Base-by-base conservation (phyloP, 1,284 basidiomycete genomes). In the Cryptococcus sp. region DNA sequence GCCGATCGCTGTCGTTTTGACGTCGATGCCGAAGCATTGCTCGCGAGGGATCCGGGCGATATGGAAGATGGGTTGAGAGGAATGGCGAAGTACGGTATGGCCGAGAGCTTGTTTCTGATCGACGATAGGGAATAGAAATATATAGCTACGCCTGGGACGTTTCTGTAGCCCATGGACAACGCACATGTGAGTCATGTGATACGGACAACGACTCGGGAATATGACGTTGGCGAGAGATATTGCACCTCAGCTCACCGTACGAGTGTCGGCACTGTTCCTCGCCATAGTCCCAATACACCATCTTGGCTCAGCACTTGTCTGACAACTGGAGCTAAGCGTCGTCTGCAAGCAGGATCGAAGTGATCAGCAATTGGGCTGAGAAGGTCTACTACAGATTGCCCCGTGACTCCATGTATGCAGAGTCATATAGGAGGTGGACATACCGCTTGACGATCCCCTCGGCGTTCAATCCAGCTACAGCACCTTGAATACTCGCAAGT, bases 91-190 rank as follows among this genome's bases (percentile, higher is more conserved):
- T 65, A 68, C n/a, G 69, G 68, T 41, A 72, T 56, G 20, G 52
- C 64, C 13, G 70, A 63, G 38, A 76, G 64, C 83, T 77, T 73
- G 90, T 89, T 81, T 10, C 93, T 87, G 46, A 94, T 80, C 62
- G 91, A 85, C 11, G 88, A 91, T 43, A 96, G 81, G 50, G 86
- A 83, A 11, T 93, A 91, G 81, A 96, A 91, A 81, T 96, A 96
- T 53, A 94, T 78, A 3, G 93, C 93, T 10, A 96, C 90, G 7
- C 93, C 93, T 0, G 94, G 94, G 2, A 96, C 87, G 72, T 95
- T 96, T 47, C 92, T 93, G 68, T 23, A 35, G 13, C 4, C 30
- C 22, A 25, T 6, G 6, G 25, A 25, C 25, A 25, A 35, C 13
- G 30, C 30, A 35, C 30, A 13, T 5, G 30, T 35, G 5, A 35